Evolutionary conservation across 2,329 filamentous ascomycete species (phyloP).

Genomic region (Purpureocillium takamizusanense): DNA sequence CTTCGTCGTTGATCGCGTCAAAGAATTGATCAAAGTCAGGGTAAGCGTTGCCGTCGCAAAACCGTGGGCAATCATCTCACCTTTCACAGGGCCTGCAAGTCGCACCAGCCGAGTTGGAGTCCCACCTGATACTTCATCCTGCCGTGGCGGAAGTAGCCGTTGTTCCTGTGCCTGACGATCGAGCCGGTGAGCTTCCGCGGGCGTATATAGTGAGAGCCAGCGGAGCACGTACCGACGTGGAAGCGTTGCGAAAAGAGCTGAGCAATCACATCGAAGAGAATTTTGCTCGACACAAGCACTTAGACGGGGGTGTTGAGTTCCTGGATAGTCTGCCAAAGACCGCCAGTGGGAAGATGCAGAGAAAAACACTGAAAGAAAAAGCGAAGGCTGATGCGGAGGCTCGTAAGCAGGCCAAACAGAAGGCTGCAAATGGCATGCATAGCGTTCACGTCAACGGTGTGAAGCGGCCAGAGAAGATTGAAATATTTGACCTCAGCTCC

Average conservation of each 20-base stretch:
- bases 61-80: no score
- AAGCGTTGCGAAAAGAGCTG: not conserved
- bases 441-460: not conserved
- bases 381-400: not conserved
- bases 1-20: not conserved
- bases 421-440: not conserved
- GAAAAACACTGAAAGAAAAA: not conserved
- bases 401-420: not conserved
- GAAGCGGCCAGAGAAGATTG: not conserved
- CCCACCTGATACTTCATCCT: not conserved
- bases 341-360: not conserved
- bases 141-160: not conserved
- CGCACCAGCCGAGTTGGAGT: not conserved
- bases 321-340: not conserved
- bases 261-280: not conserved
- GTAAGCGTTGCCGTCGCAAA: not conserved
- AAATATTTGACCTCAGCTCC: not conserved
- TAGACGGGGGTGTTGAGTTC: not conserved
- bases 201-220: not conserved
- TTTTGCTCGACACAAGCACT: not conserved
- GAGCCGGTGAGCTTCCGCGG: not conserved
- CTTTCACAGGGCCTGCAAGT: not conserved
- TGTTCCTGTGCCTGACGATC: not conserved
- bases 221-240: not conserved
- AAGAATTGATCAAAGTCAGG: constrained; percentile 1